These are phyloP conservation scores for Phytopythium montanum DNA, from an alignment of 352 stramenopile species.

Conservation along the genomic window DNA sequence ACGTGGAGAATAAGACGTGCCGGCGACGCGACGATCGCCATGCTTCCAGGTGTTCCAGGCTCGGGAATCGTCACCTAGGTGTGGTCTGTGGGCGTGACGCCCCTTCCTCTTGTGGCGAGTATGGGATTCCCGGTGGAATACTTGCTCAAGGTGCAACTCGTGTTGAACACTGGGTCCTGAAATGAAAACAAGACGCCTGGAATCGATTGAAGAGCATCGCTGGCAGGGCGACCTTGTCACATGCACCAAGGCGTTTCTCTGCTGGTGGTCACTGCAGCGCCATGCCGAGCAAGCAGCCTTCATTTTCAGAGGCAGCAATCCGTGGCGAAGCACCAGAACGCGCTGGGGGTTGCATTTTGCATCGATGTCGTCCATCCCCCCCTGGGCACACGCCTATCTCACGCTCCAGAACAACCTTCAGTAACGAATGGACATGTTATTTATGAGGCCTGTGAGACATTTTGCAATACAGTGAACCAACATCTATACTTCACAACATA, in stretches of 20 bases:
- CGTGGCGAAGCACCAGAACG: neutral
- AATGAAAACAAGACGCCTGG: no score
- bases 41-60: no score
- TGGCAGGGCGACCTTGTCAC: neutral
- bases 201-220: no score
- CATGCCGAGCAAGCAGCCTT: no score
- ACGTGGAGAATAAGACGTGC: neutral
- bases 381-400: neutral
- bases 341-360: no score
- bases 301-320: no score
- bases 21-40: conserved; percentile 1
- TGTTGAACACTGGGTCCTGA: neutral
- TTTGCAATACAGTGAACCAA: no score
- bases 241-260: neutral
- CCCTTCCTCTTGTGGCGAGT: neutral
- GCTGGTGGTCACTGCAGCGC: no score
- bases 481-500: no score
- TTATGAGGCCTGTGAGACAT: neutral
- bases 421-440: neutral
- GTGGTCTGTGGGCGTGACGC: neutral
- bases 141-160: no score
- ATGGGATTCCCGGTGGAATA: no score
- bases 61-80: no score
- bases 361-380: neutral
- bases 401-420: neutral